Evolutionary conservation across 2,329 filamentous ascomycete species (phyloP).

Genomic region (Bipolaris gigantea): DNA sequence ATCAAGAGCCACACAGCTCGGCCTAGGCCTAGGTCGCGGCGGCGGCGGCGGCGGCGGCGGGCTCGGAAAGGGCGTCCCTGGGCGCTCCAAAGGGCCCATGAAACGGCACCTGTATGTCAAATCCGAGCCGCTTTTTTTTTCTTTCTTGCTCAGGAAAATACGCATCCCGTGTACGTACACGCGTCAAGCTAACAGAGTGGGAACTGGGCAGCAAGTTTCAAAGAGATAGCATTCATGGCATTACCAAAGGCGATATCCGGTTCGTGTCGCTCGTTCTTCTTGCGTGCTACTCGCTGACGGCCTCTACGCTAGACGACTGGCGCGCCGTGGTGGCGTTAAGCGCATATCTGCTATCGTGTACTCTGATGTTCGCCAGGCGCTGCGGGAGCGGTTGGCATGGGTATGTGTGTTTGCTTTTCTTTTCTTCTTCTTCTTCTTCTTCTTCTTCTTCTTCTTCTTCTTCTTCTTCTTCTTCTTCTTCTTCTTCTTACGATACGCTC

Average conservation of each 20-base stretch:
- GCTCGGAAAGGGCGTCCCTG: slow-evolving; percentile 3
- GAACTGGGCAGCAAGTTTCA: slow-evolving; percentile 30
- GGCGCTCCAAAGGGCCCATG: neutral
- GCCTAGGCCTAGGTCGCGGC: slow-evolving; percentile 27
- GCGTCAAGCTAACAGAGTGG: slow-evolving; percentile 5
- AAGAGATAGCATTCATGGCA: slow-evolving; percentile 37
- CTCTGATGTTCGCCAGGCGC: slow-evolving; percentile 57
- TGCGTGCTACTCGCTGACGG: too few species aligned
- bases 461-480: too few species aligned
- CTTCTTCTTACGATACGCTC: too few species aligned
- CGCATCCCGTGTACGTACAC: neutral
- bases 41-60: slow-evolving; percentile 12
- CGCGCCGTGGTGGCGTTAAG: slow-evolving; percentile 76
- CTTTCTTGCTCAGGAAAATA: neutral
- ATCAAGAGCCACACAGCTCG: slow-evolving; percentile 17
- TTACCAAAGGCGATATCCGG: slow-evolving; percentile 43
- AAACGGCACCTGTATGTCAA: slow-evolving; percentile 37
- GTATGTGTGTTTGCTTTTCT: slow-evolving; percentile 19
- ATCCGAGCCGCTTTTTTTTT: too few species aligned
- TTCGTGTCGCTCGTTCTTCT: slow-evolving; percentile 15
- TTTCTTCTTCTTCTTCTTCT: too few species aligned
- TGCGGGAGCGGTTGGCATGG: slow-evolving; percentile 54
- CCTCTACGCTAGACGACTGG: slow-evolving; percentile 58
- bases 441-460: too few species aligned
- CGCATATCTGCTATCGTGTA: slow-evolving; percentile 69